Base-by-base conservation (phyloP, 2,329 filamentous ascomycete species). In the Delphinella strobiligena region DNA sequence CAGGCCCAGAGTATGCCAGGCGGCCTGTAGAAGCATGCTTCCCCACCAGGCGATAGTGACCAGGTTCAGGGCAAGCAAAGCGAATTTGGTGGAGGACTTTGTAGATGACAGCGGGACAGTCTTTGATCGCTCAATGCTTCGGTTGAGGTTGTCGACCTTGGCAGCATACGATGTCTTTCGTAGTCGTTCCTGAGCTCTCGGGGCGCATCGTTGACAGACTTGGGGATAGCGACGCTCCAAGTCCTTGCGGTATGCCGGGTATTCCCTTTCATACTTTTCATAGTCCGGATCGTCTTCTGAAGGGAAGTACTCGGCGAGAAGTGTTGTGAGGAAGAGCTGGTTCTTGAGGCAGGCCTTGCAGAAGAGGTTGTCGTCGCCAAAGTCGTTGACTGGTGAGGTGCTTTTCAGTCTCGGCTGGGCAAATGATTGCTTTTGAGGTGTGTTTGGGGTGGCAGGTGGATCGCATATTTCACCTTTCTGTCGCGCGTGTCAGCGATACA, bases 381-480 rank as follows among this genome's bases (percentile, higher is more conserved):
- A 45, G 71, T 64, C 46, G 47, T 55, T 49, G 50, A 61, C 54
- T 52, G 53, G 47, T 49, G 61, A 41, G 58, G 47, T 22, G 50
- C 56, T 48, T 47, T 48, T 45, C 17, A 44, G 42, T 12, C 40
- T 43, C 3, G 44, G 30, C 19, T 43, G 49, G 41, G 65, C 62
- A 62, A 34, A 64, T 52, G 38, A 66, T 62, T 38, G 66, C 50
- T 41, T 54, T 52, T 34, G 59, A 71, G 56, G 67, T 78, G 42
- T 63, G n/a, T 62, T 54, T 30, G 58, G 54, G 45, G 61, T 55
- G 17, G 78, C 68, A 2, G 85, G 87, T 18, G 88, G 85, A 59
- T 98, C 89, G 41, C 84, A 82, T 48, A 96, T 91, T 37, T 93
- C 78, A 53, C 89, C 89, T 57, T 85, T 76, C 82, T 91, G 53